Evolutionary conservation across 192 early-diverging fungal species (phyloP).

Genomic region (Mortierella hygrophila): DNA sequence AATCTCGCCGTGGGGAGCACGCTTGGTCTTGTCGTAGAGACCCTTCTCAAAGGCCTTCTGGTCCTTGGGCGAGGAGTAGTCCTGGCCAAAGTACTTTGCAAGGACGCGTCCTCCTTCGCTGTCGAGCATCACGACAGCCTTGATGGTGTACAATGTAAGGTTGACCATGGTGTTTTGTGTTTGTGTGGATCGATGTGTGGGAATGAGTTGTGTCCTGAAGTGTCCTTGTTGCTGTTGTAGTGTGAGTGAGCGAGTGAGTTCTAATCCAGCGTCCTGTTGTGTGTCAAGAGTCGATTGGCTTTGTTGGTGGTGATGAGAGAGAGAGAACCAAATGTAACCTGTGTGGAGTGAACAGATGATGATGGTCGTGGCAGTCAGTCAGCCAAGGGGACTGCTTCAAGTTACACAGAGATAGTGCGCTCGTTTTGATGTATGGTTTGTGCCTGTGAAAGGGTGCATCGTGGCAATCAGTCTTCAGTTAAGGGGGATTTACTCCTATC

Average conservation of each 20-base stretch:
- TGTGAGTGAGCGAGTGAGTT: neutral
- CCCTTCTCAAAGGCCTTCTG: slow-evolving; percentile 93
- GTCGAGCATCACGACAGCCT: slow-evolving; percentile 93
- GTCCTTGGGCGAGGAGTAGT: slow-evolving; percentile 79
- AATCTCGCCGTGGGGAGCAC: slow-evolving; percentile 81
- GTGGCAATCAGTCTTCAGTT: neutral
- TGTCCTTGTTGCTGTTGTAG: neutral
- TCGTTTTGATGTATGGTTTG: neutral
- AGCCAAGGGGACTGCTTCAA: neutral
- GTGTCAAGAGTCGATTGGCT: neutral
- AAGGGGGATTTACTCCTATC: neutral
- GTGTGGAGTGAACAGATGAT: neutral
- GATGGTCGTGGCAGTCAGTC: neutral
- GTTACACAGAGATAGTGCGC: neutral
- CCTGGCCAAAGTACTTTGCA: slow-evolving; percentile 89
- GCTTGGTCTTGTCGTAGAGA: slow-evolving; percentile 93
- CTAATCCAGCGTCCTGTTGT: neutral
- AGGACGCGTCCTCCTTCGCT: slow-evolving; percentile 92
- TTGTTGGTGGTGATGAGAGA: neutral
- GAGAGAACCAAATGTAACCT: neutral
- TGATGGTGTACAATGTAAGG: slow-evolving; percentile 87
- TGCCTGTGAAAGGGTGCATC: neutral
- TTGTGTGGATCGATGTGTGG: neutral
- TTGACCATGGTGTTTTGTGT: slow-evolving; percentile 73
- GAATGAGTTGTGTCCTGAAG: neutral